These are phyloP conservation scores for Lathyrus oleraceus DNA, from an alignment of 306 rosid genomes.

Conservation along the genomic window DNA sequence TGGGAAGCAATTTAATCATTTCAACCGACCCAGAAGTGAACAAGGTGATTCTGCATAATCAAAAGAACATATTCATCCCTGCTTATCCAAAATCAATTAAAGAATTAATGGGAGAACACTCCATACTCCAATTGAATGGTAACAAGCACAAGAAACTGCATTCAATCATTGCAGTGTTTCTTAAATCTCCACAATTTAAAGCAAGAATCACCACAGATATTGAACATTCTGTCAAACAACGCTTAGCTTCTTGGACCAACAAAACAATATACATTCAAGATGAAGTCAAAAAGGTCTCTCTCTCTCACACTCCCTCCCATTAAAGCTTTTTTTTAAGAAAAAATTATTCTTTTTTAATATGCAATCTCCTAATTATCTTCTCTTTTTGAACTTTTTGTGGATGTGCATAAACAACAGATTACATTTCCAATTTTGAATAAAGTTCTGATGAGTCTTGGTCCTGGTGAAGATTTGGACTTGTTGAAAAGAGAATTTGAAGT, in stretches of 20 bases:
- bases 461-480: constrained; percentile 69
- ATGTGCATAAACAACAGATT: constrained; percentile 44
- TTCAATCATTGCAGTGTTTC: constrained; percentile 66
- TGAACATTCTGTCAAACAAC: constrained; percentile 55
- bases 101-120: constrained; percentile 71
- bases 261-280: constrained; percentile 61
- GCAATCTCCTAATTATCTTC: not conserved
- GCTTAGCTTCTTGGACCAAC: constrained; percentile 58
- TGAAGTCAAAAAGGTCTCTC: constrained; percentile 65
- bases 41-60: constrained; percentile 72
- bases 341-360: not conserved
- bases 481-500: constrained; percentile 72
- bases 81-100: constrained; percentile 91
- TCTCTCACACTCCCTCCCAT: not conserved
- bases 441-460: constrained; percentile 74
- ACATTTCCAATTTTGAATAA: constrained; percentile 71
- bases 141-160: constrained; percentile 64
- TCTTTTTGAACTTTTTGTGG: not conserved
- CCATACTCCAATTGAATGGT: constrained; percentile 73
- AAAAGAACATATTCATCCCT: constrained; percentile 67
- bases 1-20: constrained; percentile 80
- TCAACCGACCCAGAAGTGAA: constrained; percentile 88
- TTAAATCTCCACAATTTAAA: constrained; percentile 69
- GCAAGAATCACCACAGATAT: constrained; percentile 62
- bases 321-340: no score